phyloP scores from a whole-genome alignment of 1,139 yeast species.

The Geotrichum fermentans region DNA sequence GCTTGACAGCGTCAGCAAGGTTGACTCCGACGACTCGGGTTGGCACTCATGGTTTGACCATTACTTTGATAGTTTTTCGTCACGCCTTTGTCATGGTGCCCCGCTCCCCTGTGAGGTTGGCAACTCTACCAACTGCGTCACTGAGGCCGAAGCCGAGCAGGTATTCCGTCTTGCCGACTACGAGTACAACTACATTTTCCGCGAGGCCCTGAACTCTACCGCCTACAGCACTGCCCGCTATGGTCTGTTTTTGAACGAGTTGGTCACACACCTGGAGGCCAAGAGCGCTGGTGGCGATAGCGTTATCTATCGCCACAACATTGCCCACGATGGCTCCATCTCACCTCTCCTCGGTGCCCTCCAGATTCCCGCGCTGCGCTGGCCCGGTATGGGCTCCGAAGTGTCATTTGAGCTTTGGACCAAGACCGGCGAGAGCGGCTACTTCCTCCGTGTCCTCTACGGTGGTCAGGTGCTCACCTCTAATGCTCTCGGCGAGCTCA shows the following conservation, averaged over 20 bases:
- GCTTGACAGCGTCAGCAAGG: slow-evolving; percentile 31
- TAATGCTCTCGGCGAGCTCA: not conserved
- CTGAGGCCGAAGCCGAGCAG: slow-evolving; percentile 34
- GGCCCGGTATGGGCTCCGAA: slow-evolving; percentile 47
- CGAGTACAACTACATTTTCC: slow-evolving; percentile 40
- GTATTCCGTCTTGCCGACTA: slow-evolving; percentile 42
- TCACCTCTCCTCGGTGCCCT: slow-evolving; percentile 38
- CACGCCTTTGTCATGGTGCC: slow-evolving; percentile 38
- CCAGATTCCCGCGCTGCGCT: slow-evolving; percentile 36
- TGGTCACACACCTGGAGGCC: slow-evolving; percentile 32
- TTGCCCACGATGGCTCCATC: slow-evolving; percentile 44
- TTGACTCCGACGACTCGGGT: slow-evolving; percentile 26
- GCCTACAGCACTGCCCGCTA: slow-evolving; percentile 34
- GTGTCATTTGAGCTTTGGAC: slow-evolving; percentile 39
- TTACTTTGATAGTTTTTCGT: slow-evolving; percentile 40
- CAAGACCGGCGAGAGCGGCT: slow-evolving; percentile 25
- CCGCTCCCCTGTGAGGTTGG: slow-evolving; percentile 33
- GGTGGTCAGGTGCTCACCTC: slow-evolving; percentile 31
- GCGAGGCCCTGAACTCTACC: slow-evolving; percentile 35
- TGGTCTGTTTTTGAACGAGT: slow-evolving; percentile 39
- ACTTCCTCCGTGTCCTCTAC: slow-evolving; percentile 38
- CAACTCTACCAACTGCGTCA: slow-evolving; percentile 28
- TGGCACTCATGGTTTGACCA: slow-evolving; percentile 40
- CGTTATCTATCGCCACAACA: slow-evolving; percentile 37
- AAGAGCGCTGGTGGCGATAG: slow-evolving; percentile 30